Evolutionary conservation across 176 grass and related monocot species (phyloP), one percentile per base, ranked within the genome.

Genomic region (Hyparrhenia diplandra): DNA sequence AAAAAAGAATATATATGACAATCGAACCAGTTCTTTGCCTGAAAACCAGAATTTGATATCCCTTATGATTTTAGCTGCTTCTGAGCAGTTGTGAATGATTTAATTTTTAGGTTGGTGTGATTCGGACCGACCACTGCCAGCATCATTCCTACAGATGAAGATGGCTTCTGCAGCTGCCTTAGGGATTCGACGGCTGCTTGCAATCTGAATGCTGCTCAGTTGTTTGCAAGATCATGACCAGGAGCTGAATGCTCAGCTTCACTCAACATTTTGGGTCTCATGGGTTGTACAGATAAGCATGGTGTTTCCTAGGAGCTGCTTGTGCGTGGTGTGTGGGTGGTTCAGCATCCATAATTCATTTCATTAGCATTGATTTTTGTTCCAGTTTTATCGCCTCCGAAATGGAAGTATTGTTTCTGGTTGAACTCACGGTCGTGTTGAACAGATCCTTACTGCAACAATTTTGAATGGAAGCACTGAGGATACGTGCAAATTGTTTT

Each of bases 151-250:
- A 67, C 79, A 16, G 91, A 91, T 69, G 90, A 89, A 83, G 91
- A 97, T 79, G 86, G 42, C 21, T 91, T 97, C 64, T 97, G 94
- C 70, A 79, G 77, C 45, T 97, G 90, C 54, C 64, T 89, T 12
- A 73, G 65, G 85, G 84, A 97, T 85, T 79, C 90, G 5, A 60
- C 84, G 4, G 70, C 94, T 71, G 40, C 74, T 13, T 93, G 94
- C 84, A 93, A 78, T 81, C 86, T 93, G 64, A 87, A 76, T 60
- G 80, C 86, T 0, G 69, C 69, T 1, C 81, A 87, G 74, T 64
- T 89, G 75, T 97, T 97, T 69, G 62, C 88, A 8, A 91, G 75
- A 87, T 88, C 86, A 42, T 92, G 70, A 84, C 27, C 36, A 42
- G 7, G 4, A n/a, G n/a, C n/a, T n/a, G n/a, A n/a, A n/a, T n/a